Conservation (phyloP, 345 rosid genomes). For the Gossypium stocksii region DNA sequence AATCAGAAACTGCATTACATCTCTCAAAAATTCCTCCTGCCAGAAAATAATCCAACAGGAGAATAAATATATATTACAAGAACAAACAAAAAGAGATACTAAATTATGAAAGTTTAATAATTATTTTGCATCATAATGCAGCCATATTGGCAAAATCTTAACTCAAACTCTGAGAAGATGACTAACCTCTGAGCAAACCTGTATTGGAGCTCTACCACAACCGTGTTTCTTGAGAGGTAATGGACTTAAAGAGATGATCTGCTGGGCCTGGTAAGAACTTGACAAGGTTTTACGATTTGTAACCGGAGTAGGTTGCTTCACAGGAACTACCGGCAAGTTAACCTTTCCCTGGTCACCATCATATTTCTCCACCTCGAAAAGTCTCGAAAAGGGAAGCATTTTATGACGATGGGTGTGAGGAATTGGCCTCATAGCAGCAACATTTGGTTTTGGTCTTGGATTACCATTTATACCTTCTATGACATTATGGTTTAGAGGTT, state of each 20-base stretch:
- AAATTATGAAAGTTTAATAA: background rate
- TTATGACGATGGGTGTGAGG: constrained; percentile 75
- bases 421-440: constrained; percentile 88
- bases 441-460: constrained; percentile 41
- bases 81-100: background rate
- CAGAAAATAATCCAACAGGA: constrained; percentile 14
- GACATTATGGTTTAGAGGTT: constrained; percentile 27
- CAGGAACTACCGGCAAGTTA: constrained; percentile 50
- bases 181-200: constrained; percentile 87
- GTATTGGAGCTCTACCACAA: constrained; percentile 95
- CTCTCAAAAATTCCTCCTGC: constrained; percentile 97
- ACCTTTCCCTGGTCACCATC: constrained; percentile 71
- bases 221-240: constrained; percentile 95
- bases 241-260: constrained; percentile 85
- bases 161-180: background rate
- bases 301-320: constrained; percentile 61
- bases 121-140: too few species aligned
- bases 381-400: constrained; percentile 75
- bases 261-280: constrained; percentile 85
- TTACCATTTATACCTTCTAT: constrained; percentile 52
- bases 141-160: constrained; percentile 5
- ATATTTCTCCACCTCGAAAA: constrained; percentile 62
- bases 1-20: constrained; percentile 91
- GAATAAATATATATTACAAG: background rate
- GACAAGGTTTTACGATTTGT: constrained; percentile 71